Percentiles rank a stretch among this genome's conserved stretches.
Conservation (phyloP, 768 basidiomycete species). For the Tricholoma sp. region DNA sequence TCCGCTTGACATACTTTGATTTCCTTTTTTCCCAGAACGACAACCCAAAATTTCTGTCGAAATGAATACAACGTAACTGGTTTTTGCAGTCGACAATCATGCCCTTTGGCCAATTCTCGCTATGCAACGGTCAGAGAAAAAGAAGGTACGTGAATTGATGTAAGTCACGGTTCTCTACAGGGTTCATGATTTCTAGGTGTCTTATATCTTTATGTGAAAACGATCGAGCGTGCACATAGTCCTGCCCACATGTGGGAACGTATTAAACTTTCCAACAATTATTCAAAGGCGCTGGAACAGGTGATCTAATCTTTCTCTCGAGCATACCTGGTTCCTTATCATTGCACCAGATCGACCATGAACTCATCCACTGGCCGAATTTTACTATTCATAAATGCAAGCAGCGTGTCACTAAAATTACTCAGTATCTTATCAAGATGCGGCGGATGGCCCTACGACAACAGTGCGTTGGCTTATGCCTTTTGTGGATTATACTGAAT, state of each 20-base stretch:
- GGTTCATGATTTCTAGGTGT: constrained; percentile 42
- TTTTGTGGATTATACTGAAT: neutral
- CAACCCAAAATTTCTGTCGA: constrained; percentile 96
- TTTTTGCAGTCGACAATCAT: constrained; percentile 90
- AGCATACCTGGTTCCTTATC: neutral
- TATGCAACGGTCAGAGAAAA: constrained; percentile 98
- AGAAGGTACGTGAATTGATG: constrained; percentile 55
- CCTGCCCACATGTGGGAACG: constrained; percentile 98
- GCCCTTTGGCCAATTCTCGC: constrained; percentile 95
- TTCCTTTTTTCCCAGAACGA: constrained; percentile 51
- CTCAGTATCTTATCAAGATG: constrained; percentile 99
- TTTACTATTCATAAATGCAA: constrained; percentile 99
- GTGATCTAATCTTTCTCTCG: constrained; percentile 31
- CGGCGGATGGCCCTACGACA: constrained; percentile 80
- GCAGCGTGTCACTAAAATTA: constrained; percentile 97
- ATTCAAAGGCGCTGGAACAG: constrained; percentile 93
- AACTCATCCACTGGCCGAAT: constrained; percentile 97
- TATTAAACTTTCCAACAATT: constrained; percentile 89
- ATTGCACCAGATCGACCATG: constrained; percentile 74
- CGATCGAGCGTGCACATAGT: constrained; percentile 93
- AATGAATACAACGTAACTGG: constrained; percentile 99
- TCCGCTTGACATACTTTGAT: neutral
- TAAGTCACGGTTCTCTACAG: neutral
- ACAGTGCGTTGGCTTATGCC: constrained; percentile 50
- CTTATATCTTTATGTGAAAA: constrained; percentile 94